Evolutionary conservation across 78 protist species (phyloP).

Genomic region (Tieghemostelium lacteum): DNA sequence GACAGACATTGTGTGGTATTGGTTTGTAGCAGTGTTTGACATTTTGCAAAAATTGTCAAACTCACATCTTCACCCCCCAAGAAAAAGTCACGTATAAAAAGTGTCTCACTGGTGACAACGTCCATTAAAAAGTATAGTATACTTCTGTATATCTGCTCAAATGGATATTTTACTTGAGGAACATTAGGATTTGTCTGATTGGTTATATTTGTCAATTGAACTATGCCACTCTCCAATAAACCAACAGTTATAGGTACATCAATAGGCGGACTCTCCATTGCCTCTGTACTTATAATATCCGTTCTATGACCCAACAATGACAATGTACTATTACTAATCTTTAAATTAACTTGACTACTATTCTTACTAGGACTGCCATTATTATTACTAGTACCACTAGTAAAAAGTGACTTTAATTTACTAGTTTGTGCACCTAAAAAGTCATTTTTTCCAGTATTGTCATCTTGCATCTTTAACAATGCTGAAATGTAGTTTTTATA

Average conservation of each 20-base stretch:
- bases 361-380: background rate
- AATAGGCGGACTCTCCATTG: conserved; percentile 30
- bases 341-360: no score
- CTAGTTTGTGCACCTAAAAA: conserved; percentile 2
- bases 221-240: conserved; percentile 28
- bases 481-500: conserved; percentile 19
- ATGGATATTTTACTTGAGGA: conserved; percentile 39
- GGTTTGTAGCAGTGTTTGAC: background rate
- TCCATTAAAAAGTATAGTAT: conserved; percentile 62
- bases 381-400: background rate
- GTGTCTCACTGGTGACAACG: conserved; percentile 8
- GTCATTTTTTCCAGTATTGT: conserved; percentile 9
- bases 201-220: background rate
- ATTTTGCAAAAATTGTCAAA: conserved; percentile 3
- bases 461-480: conserved; percentile 42
- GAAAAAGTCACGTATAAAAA: conserved; percentile 47
- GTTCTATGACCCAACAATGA: conserved; percentile 4
- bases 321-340: background rate
- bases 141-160: conserved; percentile 51
- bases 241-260: conserved; percentile 31
- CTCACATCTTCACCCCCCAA: conserved; percentile 68
- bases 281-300: conserved; percentile 1
- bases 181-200: background rate
- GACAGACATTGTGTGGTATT: conserved; percentile 1
- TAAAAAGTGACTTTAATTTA: conserved; percentile 34